Evolutionary conservation across 176 grass and related monocot species (phyloP), one percentile per base, ranked within the genome.

Genomic region (Oryza coarctata): DNA sequence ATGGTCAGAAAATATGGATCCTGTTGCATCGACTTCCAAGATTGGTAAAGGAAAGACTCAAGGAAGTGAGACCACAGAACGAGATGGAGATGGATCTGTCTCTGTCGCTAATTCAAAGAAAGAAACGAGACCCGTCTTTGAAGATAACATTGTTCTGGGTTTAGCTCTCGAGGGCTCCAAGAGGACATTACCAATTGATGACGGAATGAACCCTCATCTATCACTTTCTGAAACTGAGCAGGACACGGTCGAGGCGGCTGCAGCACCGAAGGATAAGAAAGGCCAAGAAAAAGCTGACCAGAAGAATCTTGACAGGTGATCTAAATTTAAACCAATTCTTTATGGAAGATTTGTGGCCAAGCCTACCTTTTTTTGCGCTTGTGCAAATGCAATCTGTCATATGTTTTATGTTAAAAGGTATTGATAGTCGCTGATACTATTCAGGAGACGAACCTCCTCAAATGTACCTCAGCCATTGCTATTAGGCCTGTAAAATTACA

Each of bases 81-180:
- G 84, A 14, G 85, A 87, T 78, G 85, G 63, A 12, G 92, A 91
- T 52, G 75, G 83, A 68, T 63, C 84, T 47, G 61, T 80, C 18
- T 70, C 80, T 7, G 49, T 58, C 17, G 77, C 83, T 75, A 86
- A 73, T 70, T 85, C 88, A 60, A 91, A 86, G 49, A 92, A 99
- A 71, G 88, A 84, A 69, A 78, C 85, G 25, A 95, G 96, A 47
- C 87, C 89, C 55, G 85, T 73, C 62, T 99, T 94, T 80, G 93
- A 94, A 83, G 93, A 94, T 68, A 99, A 99, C 78, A 95, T 99
- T 84, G 91, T 99, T 44, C 83, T 99, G 58, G 96, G 96, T 28
- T 80, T 99, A n/a, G 96, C 96, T 69, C 91, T 99, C 33, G 93
- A 91, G 25, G 96, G 96, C n/a, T 99, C 96, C 9, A 99, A 94